Evolutionary conservation across 495 filamentous ascomycete species (phyloP).

Genomic region (Penicillium coprophilum): DNA sequence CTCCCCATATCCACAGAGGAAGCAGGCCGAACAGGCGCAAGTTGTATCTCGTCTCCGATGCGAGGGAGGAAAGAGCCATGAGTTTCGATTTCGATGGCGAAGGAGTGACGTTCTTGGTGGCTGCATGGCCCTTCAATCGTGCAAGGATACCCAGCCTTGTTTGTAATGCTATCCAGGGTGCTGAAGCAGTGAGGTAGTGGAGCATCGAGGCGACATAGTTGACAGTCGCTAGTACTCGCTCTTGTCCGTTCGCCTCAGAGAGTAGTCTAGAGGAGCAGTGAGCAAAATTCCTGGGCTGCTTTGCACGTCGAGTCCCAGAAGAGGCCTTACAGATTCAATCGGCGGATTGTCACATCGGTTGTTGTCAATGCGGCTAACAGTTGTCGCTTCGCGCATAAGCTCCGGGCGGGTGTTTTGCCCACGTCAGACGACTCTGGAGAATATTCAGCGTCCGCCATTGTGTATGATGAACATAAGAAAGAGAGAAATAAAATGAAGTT

Average conservation of each 20-base stretch:
- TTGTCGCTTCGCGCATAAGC: constrained; percentile 25
- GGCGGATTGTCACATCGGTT: constrained; percentile 37
- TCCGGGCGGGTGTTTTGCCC: constrained; percentile 32
- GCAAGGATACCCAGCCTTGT: constrained; percentile 39
- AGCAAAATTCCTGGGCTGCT: background rate
- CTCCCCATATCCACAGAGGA: constrained; percentile 73
- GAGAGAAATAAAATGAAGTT: constrained; percentile 1
- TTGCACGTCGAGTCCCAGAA: background rate
- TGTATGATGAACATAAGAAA: constrained; percentile 13
- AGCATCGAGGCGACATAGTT: constrained; percentile 42
- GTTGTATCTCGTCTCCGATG: constrained; percentile 73
- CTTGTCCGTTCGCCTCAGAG: constrained; percentile 37
- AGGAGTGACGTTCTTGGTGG: constrained; percentile 20
- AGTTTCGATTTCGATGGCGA: constrained; percentile 41
- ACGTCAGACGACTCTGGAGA: constrained; percentile 4
- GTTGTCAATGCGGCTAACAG: constrained; percentile 33
- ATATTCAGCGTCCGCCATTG: constrained; percentile 22
- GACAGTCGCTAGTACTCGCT: constrained; percentile 38
- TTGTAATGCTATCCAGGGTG: constrained; percentile 40
- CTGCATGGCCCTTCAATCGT: constrained; percentile 27
- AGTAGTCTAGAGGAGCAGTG: constrained; percentile 29
- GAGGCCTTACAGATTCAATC: constrained; percentile 37
- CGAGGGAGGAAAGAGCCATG: constrained; percentile 51
- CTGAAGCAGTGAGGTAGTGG: constrained; percentile 42
- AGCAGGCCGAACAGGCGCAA: constrained; percentile 77